Base-by-base conservation (phyloP, 2,329 filamentous ascomycete species). In the Cytospora chrysosperma region DNA sequence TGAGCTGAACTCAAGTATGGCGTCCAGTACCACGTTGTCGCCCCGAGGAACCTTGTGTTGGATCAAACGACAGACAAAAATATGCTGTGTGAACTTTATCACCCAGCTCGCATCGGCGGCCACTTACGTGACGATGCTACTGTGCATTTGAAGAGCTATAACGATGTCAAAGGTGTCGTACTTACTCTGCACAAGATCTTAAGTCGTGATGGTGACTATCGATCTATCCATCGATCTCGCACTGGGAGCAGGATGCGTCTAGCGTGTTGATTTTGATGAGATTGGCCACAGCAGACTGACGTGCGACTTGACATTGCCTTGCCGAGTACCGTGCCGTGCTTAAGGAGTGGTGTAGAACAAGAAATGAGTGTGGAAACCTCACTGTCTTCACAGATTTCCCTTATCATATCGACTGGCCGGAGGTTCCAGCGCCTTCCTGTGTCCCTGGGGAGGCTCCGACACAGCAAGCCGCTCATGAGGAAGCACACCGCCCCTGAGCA, bases 11-110 rank as follows among this genome's bases (percentile, higher is more conserved):
- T 76, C 26, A 64, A 70, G 28, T 64, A 73, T 47, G 75, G 76
- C 34, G 71, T 78, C 47, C 64, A 68, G 51, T 76, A 78, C 66
- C 72, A 78, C 61, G 75, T 78, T 57, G 71, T 79, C 37, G 70
- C 74, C 1, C 63, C 72, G 4, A 70, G 73, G 34, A 78, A 79
- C 62, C 68, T 79, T 13, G 53, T 78, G 2, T 64, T 77, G 30
- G 69, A 78, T 51, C 68, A 72, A 12, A 56, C 64, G 12, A 74
- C 73, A 28, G 69, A 77, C 55, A 61, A 61, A 13, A 19, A 19
- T 6, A 40, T 40, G 4, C 56, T 78, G 15, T 76, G 77, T 32
- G 75, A 78, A 67, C 77, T 78, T 61, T 71, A 73, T 61, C 71
- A 58, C 27, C 57, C 68, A 1, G 68, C 65, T 51, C 68, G 68